phyloP scores from a whole-genome alignment of 2,329 filamentous ascomycete species.

The Byssoonygena ceratinophila region DNA sequence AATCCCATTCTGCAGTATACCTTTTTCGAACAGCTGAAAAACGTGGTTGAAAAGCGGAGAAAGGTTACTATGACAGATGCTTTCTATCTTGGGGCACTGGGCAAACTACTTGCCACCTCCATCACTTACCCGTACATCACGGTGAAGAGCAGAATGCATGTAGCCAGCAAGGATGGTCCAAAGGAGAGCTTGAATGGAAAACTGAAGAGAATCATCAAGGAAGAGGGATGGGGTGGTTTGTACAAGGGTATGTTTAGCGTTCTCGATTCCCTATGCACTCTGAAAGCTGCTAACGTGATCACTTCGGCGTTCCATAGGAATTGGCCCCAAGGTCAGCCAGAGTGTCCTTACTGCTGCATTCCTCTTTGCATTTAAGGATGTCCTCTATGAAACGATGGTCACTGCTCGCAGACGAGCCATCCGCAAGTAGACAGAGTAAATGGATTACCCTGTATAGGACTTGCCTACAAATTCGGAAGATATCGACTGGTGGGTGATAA shows the following conservation, averaged over 20 bases:
- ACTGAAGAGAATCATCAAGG: slow-evolving; percentile 65
- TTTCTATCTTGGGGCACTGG: slow-evolving; percentile 82
- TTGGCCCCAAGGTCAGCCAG: slow-evolving; percentile 91
- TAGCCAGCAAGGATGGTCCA: slow-evolving; percentile 63
- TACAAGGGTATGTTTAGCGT: slow-evolving; percentile 64
- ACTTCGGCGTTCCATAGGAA: slow-evolving; percentile 47
- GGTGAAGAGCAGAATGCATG: slow-evolving; percentile 95
- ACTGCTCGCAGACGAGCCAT: slow-evolving; percentile 26
- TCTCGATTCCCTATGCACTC: neutral
- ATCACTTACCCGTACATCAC: slow-evolving; percentile 99
- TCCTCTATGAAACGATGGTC: slow-evolving; percentile 59
- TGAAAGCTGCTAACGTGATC: slow-evolving; percentile 2
- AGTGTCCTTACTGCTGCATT: slow-evolving; percentile 94
- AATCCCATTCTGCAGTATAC: slow-evolving; percentile 99
- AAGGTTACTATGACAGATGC: slow-evolving; percentile 75
- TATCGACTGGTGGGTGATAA: neutral
- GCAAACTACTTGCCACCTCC: slow-evolving; percentile 85
- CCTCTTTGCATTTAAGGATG: slow-evolving; percentile 96
- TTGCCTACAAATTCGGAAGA: neutral
- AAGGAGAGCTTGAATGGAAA: slow-evolving; percentile 71
- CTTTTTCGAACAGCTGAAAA: slow-evolving; percentile 97
- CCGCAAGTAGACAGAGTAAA: slow-evolving; percentile 22
- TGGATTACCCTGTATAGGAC: neutral
- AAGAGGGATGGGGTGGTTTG: slow-evolving; percentile 84
- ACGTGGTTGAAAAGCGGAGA: slow-evolving; percentile 63